Evolutionary conservation across 108 stramenopile species (phyloP), one percentile per base, ranked within the genome.

Genomic region (Cylindrotheca fusiformis): DNA sequence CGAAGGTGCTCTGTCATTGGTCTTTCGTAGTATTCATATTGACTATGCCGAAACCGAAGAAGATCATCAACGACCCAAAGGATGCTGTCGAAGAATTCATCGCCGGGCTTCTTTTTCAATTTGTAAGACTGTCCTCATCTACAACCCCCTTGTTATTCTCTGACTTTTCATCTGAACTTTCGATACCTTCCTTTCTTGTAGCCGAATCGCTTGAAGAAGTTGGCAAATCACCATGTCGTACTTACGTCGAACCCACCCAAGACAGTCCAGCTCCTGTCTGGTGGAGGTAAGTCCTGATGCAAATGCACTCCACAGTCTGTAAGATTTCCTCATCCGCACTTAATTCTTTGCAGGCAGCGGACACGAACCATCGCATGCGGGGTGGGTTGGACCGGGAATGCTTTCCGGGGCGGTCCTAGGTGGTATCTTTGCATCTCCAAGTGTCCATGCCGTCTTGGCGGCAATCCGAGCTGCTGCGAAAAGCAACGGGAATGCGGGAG

Each of bases 331-430:
- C n/a, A n/a, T n/a, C n/a, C n/a, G n/a, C n/a, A n/a, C n/a, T n/a
- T n/a, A n/a, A 10, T 41, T 41, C 36, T 41, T 41, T 14, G 14
- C 14, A 41, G 36, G 98, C 17, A 83, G 82, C 55, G 99, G 99
- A 12, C 99, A 99, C 71, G 99, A 99, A 73, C 99, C 99, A 14
- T 75, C 83, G 32, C 97, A 97, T 67, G 97, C 96, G 17, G 97
- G 98, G 4, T 99, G 83, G 79, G 80, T 98, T 47, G 97, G 97
- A 0, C 25, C 65, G 0, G 97, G 97, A 22, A 95, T 97, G 95
- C 82, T 99, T 8, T 90, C 87, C 3, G 97, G 94, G 24, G 97
- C 98, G 26, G 94, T 99, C 4, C 88, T 90, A 54, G 99, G 99
- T 12, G 95, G 92, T 8, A 96, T 98, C 32, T 99, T 99, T 73